Percentiles rank a stretch among this genome's conserved stretches.
Conservation (phyloP, 1,284 basidiomycete species). For the Xerocomus minutiporus region DNA sequence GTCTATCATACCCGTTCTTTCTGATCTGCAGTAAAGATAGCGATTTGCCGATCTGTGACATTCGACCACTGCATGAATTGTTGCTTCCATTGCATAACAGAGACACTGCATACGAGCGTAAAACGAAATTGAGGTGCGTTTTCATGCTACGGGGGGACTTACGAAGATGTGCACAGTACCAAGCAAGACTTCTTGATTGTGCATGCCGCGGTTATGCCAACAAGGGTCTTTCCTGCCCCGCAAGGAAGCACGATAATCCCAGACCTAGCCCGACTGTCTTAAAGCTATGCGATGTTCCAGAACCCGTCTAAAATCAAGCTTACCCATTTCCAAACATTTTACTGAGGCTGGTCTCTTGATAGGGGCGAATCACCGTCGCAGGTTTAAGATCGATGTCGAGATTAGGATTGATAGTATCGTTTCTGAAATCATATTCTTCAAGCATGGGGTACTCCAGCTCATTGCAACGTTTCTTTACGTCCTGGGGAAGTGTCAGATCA, state of each 20-base stretch:
- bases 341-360: slow-evolving; percentile 94
- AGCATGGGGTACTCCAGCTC: slow-evolving; percentile 95
- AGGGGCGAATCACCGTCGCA: slow-evolving; percentile 91
- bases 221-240: slow-evolving; percentile 97
- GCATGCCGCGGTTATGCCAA: slow-evolving; percentile 98
- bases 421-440: slow-evolving; percentile 97
- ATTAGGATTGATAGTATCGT: slow-evolving; percentile 91
- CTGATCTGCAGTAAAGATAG: slow-evolving; percentile 92
- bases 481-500: slow-evolving; percentile 42
- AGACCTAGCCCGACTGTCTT: slow-evolving; percentile 81
- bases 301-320: slow-evolving; percentile 18
- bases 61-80: slow-evolving; percentile 98
- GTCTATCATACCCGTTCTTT: slow-evolving; percentile 77
- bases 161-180: slow-evolving; percentile 97
- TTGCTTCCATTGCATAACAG: slow-evolving; percentile 96
- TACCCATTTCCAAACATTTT: slow-evolving; percentile 99
- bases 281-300: slow-evolving; percentile 2
- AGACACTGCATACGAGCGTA: slow-evolving; percentile 57
- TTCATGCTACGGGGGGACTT: slow-evolving; percentile 33
- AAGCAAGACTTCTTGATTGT: slow-evolving; percentile 99
- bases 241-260: slow-evolving; percentile 99
- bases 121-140: not conserved
- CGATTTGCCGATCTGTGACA: slow-evolving; percentile 90
- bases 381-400: slow-evolving; percentile 97
- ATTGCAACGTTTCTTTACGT: slow-evolving; percentile 89